Evolutionary conservation across 2,329 filamentous ascomycete genomes (phyloP), one percentile per base, ranked within the genome.

Genomic region (Sporothrix schenckii): DNA sequence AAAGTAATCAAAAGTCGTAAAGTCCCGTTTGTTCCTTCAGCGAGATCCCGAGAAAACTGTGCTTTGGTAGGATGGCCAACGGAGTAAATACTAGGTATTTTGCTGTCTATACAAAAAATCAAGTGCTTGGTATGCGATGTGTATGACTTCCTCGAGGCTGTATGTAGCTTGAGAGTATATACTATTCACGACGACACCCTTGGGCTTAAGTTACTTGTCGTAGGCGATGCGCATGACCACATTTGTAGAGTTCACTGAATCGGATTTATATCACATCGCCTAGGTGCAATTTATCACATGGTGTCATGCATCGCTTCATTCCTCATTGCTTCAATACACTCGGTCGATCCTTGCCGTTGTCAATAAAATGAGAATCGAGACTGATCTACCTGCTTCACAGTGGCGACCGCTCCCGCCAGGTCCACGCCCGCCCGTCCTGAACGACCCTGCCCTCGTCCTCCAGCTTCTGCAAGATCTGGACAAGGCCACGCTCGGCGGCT

Each of bases 401-500:
- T 30, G 80, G 80, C 49, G 83, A 82, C 49, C 80, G 79, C 41
- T 80, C 79, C 66, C 78, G 80, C 27, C 84, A 75, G 66, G 78
- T 80, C 85, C 85, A 87, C 65, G 73, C 77, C 49, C 80, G 79
- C 11, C 78, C 77, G 30, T 77, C 75, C 27, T 70, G 77, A 19
- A 77, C 74, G 4, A 91, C 91, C 76, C 84, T 91, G 2, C 89
- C 92, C 75, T 98, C 95, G 14, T 80, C 81, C 78, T 88, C 82
- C 74, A 99, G 81, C 83, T 98, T 98, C 70, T 84, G 81, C 73
- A 99, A 79, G 69, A 98, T 91, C 81, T 94, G 91, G 72, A 89
- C 72, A 7, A 97, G 83, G 1, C 94, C 93, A 53, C 86, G 84
- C 73, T 92, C 88, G 0, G 95, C 95, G 10, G 94, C 90, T 13